Evolutionary conservation across 2,329 filamentous ascomycete genomes (phyloP).

Genomic region (Daldinia eschscholtzii): DNA sequence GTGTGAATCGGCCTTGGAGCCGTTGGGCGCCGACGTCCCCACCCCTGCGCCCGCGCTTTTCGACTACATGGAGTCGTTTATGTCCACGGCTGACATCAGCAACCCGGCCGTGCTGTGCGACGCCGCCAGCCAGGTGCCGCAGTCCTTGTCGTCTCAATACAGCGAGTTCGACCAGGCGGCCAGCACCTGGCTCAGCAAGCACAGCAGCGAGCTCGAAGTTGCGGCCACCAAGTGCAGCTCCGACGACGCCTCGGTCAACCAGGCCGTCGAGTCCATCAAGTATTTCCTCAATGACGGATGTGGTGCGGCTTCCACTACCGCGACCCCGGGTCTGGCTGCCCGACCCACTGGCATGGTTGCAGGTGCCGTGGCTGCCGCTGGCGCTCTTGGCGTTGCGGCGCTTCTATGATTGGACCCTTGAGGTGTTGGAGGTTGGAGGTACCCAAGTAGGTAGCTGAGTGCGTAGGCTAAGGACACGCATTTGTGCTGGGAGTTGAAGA

Average conservation of each 20-base stretch:
- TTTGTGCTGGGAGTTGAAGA: background rate
- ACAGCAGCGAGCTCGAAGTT: slow-evolving; percentile 31
- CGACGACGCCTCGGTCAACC: slow-evolving; percentile 6
- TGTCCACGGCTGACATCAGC: slow-evolving; percentile 23
- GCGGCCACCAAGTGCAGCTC: slow-evolving; percentile 29
- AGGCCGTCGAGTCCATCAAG: slow-evolving; percentile 15
- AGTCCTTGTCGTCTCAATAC: slow-evolving; percentile 36
- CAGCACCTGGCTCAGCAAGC: slow-evolving; percentile 40
- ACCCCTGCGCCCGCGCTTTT: slow-evolving; percentile 13
- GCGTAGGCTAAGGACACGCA: background rate
- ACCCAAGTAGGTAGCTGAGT: background rate
- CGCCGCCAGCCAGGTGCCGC: slow-evolving; percentile 31
- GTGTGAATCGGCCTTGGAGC: slow-evolving; percentile 20
- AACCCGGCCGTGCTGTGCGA: slow-evolving; percentile 34
- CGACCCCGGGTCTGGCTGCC: slow-evolving; percentile 35
- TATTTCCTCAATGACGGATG: background rate
- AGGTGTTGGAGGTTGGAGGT: background rate
- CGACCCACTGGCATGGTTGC: slow-evolving; percentile 44
- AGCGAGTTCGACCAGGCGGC: slow-evolving; percentile 39
- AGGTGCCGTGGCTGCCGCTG: slow-evolving; percentile 47
- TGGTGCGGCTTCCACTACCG: slow-evolving; percentile 11
- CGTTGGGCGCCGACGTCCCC: slow-evolving; percentile 33
- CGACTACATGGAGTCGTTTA: slow-evolving; percentile 27
- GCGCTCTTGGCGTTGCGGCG: slow-evolving; percentile 50
- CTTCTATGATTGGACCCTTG: slow-evolving; percentile 45